A percentile compares a stretch with the other conserved stretches of the same genome.
phyloP scores from a whole-genome alignment of 202 grass and related monocot species.

The Setaria italica region DNA sequence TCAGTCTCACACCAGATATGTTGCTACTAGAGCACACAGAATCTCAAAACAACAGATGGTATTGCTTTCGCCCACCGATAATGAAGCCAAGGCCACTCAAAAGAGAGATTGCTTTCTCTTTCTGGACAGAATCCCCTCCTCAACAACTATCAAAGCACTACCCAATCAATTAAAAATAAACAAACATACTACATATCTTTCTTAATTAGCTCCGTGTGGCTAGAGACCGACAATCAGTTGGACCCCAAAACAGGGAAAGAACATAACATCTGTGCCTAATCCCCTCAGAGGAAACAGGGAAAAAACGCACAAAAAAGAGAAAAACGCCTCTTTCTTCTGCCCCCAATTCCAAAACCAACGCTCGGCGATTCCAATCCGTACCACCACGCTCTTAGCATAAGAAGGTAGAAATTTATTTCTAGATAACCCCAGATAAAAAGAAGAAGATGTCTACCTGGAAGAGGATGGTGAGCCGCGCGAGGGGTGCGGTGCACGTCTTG shows the following conservation, averaged over 20 bases:
- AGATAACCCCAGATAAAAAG: not conserved
- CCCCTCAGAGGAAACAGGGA: not conserved
- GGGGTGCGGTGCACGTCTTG: slow-evolving; percentile 83
- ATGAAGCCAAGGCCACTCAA: not conserved
- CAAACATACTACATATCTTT: not conserved
- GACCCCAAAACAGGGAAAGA: not conserved
- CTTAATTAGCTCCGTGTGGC: not conserved
- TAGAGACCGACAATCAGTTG: not conserved
- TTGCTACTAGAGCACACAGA: not conserved
- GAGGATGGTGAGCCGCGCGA: slow-evolving; percentile 83
- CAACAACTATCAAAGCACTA: not conserved
- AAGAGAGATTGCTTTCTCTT: not conserved
- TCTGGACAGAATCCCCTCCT: slow-evolving; percentile 25
- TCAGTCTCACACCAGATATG: not conserved
- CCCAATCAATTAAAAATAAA: not conserved
- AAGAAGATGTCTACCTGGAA: slow-evolving; percentile 56
- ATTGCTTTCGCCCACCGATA: not conserved
- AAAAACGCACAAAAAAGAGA: not conserved
- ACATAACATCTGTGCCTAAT: not conserved
- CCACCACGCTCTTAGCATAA: not conserved
- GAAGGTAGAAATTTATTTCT: not conserved
- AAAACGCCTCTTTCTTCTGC: not conserved
- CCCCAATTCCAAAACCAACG: not conserved
- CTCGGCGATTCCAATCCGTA: slow-evolving; percentile 13
- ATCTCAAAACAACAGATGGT: slow-evolving; percentile 10